A percentile compares a stretch with the other conserved stretches of the same genome.
Evolutionary conservation across 2,329 filamentous ascomycete genomes (phyloP).

Genomic region (Huntiella moniliformis): DNA sequence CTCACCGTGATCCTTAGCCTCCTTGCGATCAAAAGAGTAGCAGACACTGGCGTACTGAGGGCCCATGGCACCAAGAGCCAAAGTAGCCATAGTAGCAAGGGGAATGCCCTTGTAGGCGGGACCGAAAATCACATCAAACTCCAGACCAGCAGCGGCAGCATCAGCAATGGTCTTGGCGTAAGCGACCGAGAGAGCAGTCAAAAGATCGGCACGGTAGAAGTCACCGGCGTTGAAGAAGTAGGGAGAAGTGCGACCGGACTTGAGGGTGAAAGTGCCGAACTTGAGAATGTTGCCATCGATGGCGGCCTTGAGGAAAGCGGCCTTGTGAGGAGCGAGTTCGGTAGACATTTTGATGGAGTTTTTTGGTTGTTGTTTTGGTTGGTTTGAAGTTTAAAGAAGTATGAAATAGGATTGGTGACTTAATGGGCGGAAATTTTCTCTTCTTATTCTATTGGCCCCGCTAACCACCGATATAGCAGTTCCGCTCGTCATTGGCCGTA

Average conservation of each 20-base stretch:
- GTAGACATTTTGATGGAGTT: slow-evolving; percentile 21
- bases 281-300: slow-evolving; percentile 52
- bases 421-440: slow-evolving; percentile 4
- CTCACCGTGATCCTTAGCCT: slow-evolving; percentile 90
- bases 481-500: no score
- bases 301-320: slow-evolving; percentile 51
- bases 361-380: not conserved
- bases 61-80: slow-evolving; percentile 56
- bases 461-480: not conserved
- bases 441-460: not conserved
- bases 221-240: slow-evolving; percentile 97
- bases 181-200: slow-evolving; percentile 59
- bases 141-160: slow-evolving; percentile 24
- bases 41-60: slow-evolving; percentile 48
- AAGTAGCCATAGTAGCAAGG: slow-evolving; percentile 57
- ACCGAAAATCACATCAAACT: slow-evolving; percentile 75
- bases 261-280: slow-evolving; percentile 74
- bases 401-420: not conserved
- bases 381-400: not conserved
- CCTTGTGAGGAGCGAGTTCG: slow-evolving; percentile 45
- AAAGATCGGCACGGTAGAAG: slow-evolving; percentile 65
- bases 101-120: slow-evolving; percentile 97
- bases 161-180: slow-evolving; percentile 52
- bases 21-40: slow-evolving; percentile 91
- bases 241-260: slow-evolving; percentile 76